A percentile compares a stretch with the other conserved stretches of the same genome.
These are phyloP conservation scores for Lentinus polychrous DNA, from an alignment of 1,284 basidiomycete species.

Conservation along the genomic window DNA sequence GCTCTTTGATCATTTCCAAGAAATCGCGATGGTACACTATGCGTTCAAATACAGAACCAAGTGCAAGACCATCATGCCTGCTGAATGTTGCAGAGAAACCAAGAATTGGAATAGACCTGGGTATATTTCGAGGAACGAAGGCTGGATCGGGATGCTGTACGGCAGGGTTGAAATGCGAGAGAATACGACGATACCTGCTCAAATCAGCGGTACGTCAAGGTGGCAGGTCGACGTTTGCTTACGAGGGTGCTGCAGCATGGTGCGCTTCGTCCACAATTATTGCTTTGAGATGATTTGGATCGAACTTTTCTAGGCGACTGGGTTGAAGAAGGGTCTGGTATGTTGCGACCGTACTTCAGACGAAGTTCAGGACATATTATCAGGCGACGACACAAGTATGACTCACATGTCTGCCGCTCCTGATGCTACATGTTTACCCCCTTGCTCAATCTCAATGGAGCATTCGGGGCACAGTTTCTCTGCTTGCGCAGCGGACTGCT, in stretches of 20 bases:
- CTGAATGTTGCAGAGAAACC: conserved; percentile 96
- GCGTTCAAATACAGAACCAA: conserved; percentile 83
- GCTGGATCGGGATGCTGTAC: conserved; percentile 46
- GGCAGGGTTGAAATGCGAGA: conserved; percentile 68
- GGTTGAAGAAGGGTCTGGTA: conserved; percentile 80
- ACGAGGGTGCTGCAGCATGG: conserved; percentile 90
- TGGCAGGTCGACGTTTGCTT: conserved; percentile 21
- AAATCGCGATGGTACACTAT: conserved; percentile 97
- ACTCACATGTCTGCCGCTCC: conserved; percentile 82
- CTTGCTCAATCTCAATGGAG: conserved; percentile 91
- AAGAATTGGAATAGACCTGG: conserved; percentile 73
- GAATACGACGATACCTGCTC: conserved; percentile 67
- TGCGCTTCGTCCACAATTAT: conserved; percentile 94
- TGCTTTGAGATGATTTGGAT: conserved; percentile 67
- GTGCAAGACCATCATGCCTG: conserved; percentile 85
- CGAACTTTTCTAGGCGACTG: conserved; percentile 74
- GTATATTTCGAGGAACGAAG: conserved; percentile 27
- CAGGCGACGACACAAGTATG: neutral
- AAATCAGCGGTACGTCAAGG: neutral
- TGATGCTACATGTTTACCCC: conserved; percentile 64
- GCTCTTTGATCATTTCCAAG: conserved; percentile 86
- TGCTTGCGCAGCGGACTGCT: conserved; percentile 79
- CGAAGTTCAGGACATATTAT: conserved; percentile 5
- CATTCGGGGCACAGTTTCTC: conserved; percentile 62
- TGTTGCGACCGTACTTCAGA: conserved; percentile 78